Evolutionary conservation across 805 yeast species (phyloP).

Genomic region (Myxozyma udenii): DNA sequence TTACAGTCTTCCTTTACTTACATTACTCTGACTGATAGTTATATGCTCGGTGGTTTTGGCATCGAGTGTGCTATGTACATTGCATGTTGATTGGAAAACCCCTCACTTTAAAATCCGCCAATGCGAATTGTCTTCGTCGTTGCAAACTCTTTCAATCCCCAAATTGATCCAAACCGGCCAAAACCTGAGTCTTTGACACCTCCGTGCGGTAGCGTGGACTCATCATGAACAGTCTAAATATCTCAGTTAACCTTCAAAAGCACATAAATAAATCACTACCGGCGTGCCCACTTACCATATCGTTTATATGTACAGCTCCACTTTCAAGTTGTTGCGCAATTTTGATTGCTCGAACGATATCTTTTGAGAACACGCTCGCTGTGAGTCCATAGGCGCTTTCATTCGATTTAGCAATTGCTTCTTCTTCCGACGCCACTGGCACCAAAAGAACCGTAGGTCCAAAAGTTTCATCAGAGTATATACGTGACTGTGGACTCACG

Average conservation of each 20-base stretch:
- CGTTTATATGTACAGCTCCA: slow-evolving; percentile 80
- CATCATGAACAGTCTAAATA: slow-evolving; percentile 31
- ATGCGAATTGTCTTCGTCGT: slow-evolving; percentile 54
- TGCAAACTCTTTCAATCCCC: slow-evolving; percentile 72
- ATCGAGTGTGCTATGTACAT: neutral
- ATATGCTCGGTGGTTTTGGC: no score
- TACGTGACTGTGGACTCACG: slow-evolving; percentile 61
- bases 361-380: slow-evolving; percentile 78
- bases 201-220: slow-evolving; percentile 68
- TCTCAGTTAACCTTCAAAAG: neutral
- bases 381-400: slow-evolving; percentile 80
- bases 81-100: neutral
- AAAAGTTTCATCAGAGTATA: slow-evolving; percentile 80
- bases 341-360: slow-evolving; percentile 61
- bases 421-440: slow-evolving; percentile 70
- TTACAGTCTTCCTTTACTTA: no score
- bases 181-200: slow-evolving; percentile 77
- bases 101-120: slow-evolving; percentile 7
- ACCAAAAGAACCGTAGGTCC: slow-evolving; percentile 82
- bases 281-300: slow-evolving; percentile 18
- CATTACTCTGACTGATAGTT: no score
- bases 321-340: slow-evolving; percentile 67
- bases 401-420: slow-evolving; percentile 70
- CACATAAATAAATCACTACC: neutral
- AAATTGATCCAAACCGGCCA: slow-evolving; percentile 76